Percentiles rank a stretch among this genome's conserved stretches.
These are phyloP conservation scores for Podospora fimiseda DNA, from an alignment of 495 filamentous ascomycete genomes.

Conservation along the genomic window DNA sequence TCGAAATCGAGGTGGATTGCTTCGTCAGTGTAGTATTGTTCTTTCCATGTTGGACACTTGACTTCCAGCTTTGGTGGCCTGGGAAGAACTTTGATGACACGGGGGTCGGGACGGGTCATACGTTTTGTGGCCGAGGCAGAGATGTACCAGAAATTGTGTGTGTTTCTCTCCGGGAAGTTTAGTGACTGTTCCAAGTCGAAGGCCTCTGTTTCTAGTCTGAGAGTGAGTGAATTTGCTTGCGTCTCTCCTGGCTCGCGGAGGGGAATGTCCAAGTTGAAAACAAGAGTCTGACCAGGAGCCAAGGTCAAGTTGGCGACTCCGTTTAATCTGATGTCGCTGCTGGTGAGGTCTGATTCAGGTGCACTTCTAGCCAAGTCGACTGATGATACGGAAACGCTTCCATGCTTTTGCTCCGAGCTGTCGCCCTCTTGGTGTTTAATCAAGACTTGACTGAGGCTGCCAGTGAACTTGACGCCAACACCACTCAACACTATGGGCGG, in stretches of 20 bases:
- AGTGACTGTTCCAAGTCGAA: constrained; percentile 66
- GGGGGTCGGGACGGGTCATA: constrained; percentile 42
- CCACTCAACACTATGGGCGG: constrained; percentile 58
- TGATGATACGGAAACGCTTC: constrained; percentile 7
- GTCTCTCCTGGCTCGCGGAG: constrained; percentile 78
- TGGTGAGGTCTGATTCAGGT: constrained; percentile 19
- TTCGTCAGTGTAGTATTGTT: constrained; percentile 82
- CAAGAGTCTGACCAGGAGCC: constrained; percentile 57
- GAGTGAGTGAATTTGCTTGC: constrained; percentile 55
- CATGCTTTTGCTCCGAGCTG: constrained; percentile 4
- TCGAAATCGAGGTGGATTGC: constrained; percentile 58
- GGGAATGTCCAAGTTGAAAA: constrained; percentile 64
- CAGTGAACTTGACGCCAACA: constrained; percentile 62
- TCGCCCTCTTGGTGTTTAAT: constrained; percentile 31
- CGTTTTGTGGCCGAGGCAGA: constrained; percentile 39
- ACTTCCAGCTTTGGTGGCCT: constrained; percentile 90
- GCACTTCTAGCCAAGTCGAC: constrained; percentile 10
- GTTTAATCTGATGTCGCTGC: constrained; percentile 25
- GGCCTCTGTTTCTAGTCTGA: constrained; percentile 54
- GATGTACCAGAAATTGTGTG: constrained; percentile 51
- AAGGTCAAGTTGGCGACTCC: constrained; percentile 64
- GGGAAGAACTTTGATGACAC: constrained; percentile 63
- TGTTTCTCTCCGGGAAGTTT: constrained; percentile 40
- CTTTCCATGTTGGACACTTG: constrained; percentile 49
- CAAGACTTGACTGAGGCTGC: constrained; percentile 55